Percentiles rank a stretch among this genome's conserved stretches.
These are phyloP conservation scores for Wallacemonas collosoma DNA, from an alignment of 208 protist genomes.

Conservation along the genomic window DNA sequence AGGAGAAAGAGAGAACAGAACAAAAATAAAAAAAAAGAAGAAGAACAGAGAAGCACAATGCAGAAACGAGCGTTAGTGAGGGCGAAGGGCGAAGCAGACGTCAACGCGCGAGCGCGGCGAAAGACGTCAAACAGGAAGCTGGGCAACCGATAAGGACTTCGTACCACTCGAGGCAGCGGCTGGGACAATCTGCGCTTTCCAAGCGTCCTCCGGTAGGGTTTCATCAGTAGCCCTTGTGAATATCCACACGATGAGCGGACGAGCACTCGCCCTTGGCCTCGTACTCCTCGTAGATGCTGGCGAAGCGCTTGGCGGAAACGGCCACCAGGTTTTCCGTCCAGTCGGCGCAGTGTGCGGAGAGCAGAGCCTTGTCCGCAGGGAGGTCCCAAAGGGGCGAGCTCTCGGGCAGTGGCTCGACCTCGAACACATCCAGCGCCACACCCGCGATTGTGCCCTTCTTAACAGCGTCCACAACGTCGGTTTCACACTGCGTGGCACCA, in stretches of 20 bases:
- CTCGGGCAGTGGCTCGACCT: constrained; percentile 70
- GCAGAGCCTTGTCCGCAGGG: constrained; percentile 65
- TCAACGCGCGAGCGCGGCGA: too few relatives aligned
- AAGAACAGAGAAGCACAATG: too few relatives aligned
- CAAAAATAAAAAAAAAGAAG: too few relatives aligned
- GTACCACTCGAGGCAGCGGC: too few relatives aligned
- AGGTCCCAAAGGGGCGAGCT: constrained; percentile 70
- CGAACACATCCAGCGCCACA: constrained; percentile 83
- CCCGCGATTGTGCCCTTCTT: constrained; percentile 57
- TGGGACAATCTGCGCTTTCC: too few relatives aligned
- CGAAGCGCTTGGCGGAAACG: constrained; percentile 31
- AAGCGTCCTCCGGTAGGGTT: too few relatives aligned
- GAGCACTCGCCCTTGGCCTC: constrained; percentile 16
- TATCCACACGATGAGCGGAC: constrained; percentile 23
- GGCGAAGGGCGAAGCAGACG: too few relatives aligned
- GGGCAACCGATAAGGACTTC: too few relatives aligned
- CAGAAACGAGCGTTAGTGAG: too few relatives aligned
- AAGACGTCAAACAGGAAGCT: too few relatives aligned
- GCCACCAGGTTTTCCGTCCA: constrained; percentile 32
- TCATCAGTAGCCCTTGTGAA: constrained; percentile 27
- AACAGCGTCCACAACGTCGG: constrained; percentile 65
- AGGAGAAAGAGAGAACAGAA: too few relatives aligned
- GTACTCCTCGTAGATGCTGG: constrained; percentile 29
- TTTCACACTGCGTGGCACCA: constrained; percentile 68
- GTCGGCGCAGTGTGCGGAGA: constrained; percentile 69